A percentile compares a stretch with the other conserved stretches of the same genome.
Evolutionary conservation across 176 grass and related monocot genomes (phyloP).

Genomic region (Cenchrus fungigraminus): DNA sequence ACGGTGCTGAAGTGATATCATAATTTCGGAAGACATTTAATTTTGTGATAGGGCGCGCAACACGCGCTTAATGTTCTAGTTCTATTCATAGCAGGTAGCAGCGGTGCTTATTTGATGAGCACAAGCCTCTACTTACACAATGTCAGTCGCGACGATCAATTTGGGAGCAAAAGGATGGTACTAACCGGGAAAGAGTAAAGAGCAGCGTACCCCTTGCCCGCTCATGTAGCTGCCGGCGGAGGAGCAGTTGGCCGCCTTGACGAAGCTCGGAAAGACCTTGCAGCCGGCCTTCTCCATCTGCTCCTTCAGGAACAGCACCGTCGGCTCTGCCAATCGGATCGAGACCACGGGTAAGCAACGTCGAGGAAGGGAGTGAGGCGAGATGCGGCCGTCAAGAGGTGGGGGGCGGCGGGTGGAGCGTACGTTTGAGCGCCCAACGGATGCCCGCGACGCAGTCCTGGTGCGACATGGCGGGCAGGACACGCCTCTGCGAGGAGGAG

Average conservation of each 20-base stretch:
- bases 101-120: background rate
- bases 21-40: too few relatives aligned
- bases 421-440: conserved; percentile 60
- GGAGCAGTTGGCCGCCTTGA: conserved; percentile 41
- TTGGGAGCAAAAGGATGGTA: background rate
- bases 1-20: too few relatives aligned
- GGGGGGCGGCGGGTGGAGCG: background rate
- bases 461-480: conserved; percentile 37
- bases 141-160: background rate
- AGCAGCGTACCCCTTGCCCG: conserved; percentile 50
- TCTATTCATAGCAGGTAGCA: background rate
- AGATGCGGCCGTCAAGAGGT: background rate
- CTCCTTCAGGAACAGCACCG: conserved; percentile 75
- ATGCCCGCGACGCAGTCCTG: conserved; percentile 70
- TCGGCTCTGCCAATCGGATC: conserved; percentile 61
- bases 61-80: too few relatives aligned
- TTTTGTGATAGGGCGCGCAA: too few relatives aligned
- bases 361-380: background rate
- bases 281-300: conserved; percentile 74
- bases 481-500: background rate
- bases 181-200: background rate
- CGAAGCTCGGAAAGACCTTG: conserved; percentile 57
- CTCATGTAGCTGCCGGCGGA: conserved; percentile 53
- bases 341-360: background rate
- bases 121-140: background rate